phyloP scores from a whole-genome alignment of 208 protist genomes.

The Trypanosoma theileri region DNA sequence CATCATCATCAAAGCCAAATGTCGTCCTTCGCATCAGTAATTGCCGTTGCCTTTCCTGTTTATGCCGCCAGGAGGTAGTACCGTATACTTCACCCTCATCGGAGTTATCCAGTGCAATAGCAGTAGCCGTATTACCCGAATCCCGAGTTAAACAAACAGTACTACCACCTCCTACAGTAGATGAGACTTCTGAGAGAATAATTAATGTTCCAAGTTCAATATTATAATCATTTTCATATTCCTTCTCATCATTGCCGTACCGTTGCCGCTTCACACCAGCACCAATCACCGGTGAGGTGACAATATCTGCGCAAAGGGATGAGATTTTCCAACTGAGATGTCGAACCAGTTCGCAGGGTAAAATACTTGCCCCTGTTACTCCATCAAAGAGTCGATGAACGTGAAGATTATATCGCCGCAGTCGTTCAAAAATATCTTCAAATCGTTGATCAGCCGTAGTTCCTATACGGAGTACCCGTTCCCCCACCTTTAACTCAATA shows the following conservation, averaged over 20 bases:
- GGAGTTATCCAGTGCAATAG: background rate
- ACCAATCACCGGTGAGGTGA: background rate
- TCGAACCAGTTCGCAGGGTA: conserved; percentile 50
- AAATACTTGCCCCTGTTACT: conserved; percentile 46
- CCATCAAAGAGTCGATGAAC: conserved; percentile 41
- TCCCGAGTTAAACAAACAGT: background rate
- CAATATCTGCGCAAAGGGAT: conserved; percentile 22
- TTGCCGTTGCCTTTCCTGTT: background rate
- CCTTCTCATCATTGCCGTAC: background rate
- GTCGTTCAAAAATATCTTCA: conserved; percentile 30
- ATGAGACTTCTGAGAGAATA: conserved; percentile 8
- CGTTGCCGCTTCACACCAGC: conserved; percentile 8
- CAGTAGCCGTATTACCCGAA: conserved; percentile 13
- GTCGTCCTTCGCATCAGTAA: conserved; percentile 43
- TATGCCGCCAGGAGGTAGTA: background rate
- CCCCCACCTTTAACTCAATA: conserved; percentile 30
- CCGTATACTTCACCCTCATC: background rate
- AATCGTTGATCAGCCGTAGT: conserved; percentile 19
- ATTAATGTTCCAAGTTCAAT: conserved; percentile 13
- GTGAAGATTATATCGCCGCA: conserved; percentile 25
- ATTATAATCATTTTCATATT: background rate
- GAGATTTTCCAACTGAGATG: conserved; percentile 26
- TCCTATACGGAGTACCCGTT: conserved; percentile 24
- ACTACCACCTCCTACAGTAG: conserved; percentile 19
- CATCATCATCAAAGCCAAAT: conserved; percentile 44